Evolutionary conservation across 768 basidiomycete genomes (phyloP).

Genomic region (Suillus variegatus): DNA sequence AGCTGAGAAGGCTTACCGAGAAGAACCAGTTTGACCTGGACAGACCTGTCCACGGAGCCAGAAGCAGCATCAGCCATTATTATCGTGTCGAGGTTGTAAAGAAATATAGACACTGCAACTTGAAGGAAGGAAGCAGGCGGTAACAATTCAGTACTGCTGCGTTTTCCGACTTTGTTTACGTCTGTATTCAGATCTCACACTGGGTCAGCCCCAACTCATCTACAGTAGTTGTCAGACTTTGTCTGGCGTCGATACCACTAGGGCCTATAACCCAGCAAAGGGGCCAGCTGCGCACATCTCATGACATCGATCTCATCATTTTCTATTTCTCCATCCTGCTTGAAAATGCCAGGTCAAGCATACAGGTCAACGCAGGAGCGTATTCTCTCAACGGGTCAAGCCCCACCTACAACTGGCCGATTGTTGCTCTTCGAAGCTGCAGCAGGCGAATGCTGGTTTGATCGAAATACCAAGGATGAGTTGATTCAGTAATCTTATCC

Average conservation of each 20-base stretch:
- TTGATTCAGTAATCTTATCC: conserved; percentile 34
- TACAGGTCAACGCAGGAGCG: not conserved
- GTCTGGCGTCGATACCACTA: not conserved
- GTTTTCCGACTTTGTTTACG: conserved; percentile 21
- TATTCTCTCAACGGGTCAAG: not conserved
- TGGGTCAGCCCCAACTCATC: not conserved
- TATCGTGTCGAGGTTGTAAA: conserved; percentile 21
- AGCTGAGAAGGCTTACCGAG: conserved; percentile 60
- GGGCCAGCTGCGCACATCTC: not conserved
- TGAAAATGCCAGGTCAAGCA: not conserved
- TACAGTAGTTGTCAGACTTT: too few species aligned
- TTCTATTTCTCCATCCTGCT: not conserved
- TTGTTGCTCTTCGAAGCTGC: not conserved
- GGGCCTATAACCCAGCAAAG: not conserved
- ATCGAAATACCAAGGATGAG: conserved; percentile 44
- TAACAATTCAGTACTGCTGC: conserved; percentile 8
- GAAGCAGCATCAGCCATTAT: conserved; percentile 76
- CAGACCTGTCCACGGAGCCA: conserved; percentile 81
- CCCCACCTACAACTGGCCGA: not conserved
- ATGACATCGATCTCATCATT: not conserved
- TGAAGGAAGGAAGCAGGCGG: not conserved
- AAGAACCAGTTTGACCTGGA: conserved; percentile 97
- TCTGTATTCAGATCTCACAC: conserved; percentile 19
- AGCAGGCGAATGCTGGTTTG: not conserved
- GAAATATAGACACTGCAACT: conserved; percentile 8